These are phyloP conservation scores for Cochlearia excelsa DNA, from an alignment of 345 rosid genomes.

Conservation along the genomic window DNA sequence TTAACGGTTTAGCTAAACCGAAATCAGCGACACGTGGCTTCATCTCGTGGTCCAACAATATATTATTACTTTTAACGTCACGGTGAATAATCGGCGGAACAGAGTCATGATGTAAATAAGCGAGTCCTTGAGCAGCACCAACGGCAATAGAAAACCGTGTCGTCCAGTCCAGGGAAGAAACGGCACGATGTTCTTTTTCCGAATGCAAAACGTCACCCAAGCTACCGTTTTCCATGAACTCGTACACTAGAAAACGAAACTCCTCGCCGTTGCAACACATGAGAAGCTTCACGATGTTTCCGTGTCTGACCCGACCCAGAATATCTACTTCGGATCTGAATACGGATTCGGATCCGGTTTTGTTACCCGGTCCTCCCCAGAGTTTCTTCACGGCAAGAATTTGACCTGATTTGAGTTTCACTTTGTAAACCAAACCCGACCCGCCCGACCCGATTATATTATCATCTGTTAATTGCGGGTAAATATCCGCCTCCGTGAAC, in stretches of 20 bases:
- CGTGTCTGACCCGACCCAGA: slow-evolving; percentile 59
- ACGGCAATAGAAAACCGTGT: slow-evolving; percentile 48
- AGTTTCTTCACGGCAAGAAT: slow-evolving; percentile 69
- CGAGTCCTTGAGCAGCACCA: slow-evolving; percentile 65
- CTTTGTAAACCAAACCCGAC: slow-evolving; percentile 61
- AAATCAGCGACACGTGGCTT: slow-evolving; percentile 70
- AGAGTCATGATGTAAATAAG: slow-evolving; percentile 72
- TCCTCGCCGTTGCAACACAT: slow-evolving; percentile 50
- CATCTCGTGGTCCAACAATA: slow-evolving; percentile 61
- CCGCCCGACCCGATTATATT: slow-evolving; percentile 65
- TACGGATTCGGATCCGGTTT: slow-evolving; percentile 29
- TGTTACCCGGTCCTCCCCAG: slow-evolving; percentile 30
- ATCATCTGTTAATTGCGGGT: slow-evolving; percentile 40
- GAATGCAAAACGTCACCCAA: slow-evolving; percentile 63
- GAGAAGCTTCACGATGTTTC: slow-evolving; percentile 57
- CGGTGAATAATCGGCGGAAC: slow-evolving; percentile 69
- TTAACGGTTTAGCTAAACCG: slow-evolving; percentile 66
- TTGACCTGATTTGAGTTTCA: slow-evolving; percentile 49
- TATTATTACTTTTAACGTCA: slow-evolving; percentile 76
- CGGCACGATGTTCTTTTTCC: slow-evolving; percentile 30
- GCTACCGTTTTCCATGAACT: slow-evolving; percentile 76
- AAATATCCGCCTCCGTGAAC: slow-evolving; percentile 46
- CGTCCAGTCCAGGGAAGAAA: slow-evolving; percentile 45
- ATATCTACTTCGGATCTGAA: slow-evolving; percentile 55
- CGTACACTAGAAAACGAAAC: slow-evolving; percentile 51